A percentile compares a stretch with the other conserved stretches of the same genome.
phyloP scores from a whole-genome alignment of 306 rosid genomes.

The Psophocarpus tetragonolobus region DNA sequence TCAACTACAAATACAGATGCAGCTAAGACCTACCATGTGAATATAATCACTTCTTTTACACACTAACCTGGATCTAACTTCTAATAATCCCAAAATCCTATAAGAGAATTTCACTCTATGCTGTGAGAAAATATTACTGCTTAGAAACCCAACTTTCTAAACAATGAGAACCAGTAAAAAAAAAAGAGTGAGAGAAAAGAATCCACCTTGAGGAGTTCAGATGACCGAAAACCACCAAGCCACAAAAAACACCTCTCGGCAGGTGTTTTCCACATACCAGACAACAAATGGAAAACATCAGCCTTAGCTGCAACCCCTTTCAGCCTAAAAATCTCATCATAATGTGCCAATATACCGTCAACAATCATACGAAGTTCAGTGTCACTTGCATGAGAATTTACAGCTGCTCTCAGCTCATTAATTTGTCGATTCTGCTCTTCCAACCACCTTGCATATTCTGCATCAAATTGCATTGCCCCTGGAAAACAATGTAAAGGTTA shows the following conservation, averaged over 20 bases:
- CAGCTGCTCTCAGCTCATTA: constrained; percentile 92
- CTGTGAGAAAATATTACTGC: background rate
- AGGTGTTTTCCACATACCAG: constrained; percentile 99
- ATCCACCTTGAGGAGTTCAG: constrained; percentile 90
- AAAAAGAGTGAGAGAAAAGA: background rate
- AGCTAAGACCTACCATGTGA: background rate
- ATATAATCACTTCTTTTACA: background rate
- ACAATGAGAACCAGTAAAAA: constrained; percentile 1
- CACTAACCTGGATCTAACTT: background rate
- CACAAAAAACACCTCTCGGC: constrained; percentile 96
- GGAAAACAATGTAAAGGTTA: constrained; percentile 41
- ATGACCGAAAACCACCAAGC: constrained; percentile 98
- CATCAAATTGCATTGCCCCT: constrained; percentile 96
- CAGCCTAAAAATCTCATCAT: constrained; percentile 83
- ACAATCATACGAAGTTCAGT: constrained; percentile 91
- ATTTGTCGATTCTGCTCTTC: constrained; percentile 92
- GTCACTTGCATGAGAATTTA: constrained; percentile 93
- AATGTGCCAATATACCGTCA: constrained; percentile 78
- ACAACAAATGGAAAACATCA: constrained; percentile 93
- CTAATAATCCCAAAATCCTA: background rate
- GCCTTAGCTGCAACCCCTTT: constrained; percentile 87
- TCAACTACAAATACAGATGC: background rate
- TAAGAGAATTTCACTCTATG: background rate
- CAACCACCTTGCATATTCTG: constrained; percentile 89
- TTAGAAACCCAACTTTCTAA: constrained; percentile 13